phyloP scores from a whole-genome alignment of 2,329 filamentous ascomycete species.

The Aspergillus awamori region DNA sequence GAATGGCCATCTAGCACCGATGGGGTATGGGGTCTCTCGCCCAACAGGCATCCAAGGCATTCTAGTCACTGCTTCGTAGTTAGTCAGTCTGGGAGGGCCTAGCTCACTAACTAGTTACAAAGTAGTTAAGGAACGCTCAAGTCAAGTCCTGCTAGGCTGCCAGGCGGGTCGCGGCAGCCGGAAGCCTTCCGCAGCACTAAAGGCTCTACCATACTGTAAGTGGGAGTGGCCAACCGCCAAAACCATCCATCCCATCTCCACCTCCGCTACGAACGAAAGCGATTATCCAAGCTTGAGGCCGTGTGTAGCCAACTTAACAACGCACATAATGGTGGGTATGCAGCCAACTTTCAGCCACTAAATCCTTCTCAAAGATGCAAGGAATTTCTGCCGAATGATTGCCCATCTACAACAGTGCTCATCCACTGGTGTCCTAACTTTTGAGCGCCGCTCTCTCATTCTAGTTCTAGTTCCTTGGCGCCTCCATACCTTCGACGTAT shows the following conservation, averaged over 20 bases:
- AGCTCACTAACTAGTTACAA: too few relatives aligned
- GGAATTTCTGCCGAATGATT: neutral
- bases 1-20: too few relatives aligned
- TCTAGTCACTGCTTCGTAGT: neutral
- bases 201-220: neutral
- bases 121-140: neutral
- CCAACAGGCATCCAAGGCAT: too few relatives aligned
- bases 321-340: neutral
- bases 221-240: neutral
- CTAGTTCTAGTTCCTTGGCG: neutral
- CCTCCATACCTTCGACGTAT: neutral
- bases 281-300: neutral
- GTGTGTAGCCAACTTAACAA: neutral
- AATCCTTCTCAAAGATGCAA: neutral
- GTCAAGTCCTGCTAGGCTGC: neutral
- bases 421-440: neutral
- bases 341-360: neutral
- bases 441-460: neutral
- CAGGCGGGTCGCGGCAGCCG: slow-evolving; percentile 7
- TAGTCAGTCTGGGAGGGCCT: neutral
- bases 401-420: neutral
- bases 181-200: slow-evolving; percentile 10
- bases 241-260: neutral
- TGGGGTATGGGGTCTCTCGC: too few relatives aligned
- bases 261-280: neutral